Base-by-base conservation (phyloP, 306 rosid species). In the Canavalia ensiformis region DNA sequence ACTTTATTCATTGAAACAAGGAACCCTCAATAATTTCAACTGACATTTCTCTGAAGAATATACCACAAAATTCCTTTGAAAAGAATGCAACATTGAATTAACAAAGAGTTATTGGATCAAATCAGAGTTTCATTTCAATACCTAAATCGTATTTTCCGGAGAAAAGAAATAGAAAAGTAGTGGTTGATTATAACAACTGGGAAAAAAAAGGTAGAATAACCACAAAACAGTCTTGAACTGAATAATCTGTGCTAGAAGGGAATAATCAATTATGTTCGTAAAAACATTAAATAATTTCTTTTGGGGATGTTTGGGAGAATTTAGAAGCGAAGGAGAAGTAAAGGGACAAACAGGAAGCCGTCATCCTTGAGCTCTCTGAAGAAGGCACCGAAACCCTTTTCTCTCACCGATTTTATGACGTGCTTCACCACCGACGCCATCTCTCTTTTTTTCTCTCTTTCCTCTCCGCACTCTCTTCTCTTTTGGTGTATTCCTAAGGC, bases 401-500 rank as follows among this genome's bases (percentile, higher is more conserved):
- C 99, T 76, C 64, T 91, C 84, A 95, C 89, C 25, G 93, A 83
- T 57, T 84, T 86, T 49, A 92, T 1, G 0, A 81, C 83, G 87
- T 87, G 78, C 90, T 86, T 91, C 92, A 88, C 96, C 87, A 93
- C 94, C 84, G 97, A 86, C 35, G 98, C 91, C 99, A 95, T 95
- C 37, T 83, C 88, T 58, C 86, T 29, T 37, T 67, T 42, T 50
- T 42, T 25, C 35, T 4, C 34, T 9, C 75, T 68, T 79, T 55
- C 75, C 55, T 45, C 52, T 37, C n/a, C 31, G 12, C 9, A 6
- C 41, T n/a, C 33, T 33, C 37, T 49, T 63, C 13, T 54, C 55
- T 31, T 30, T 31, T 44, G 25, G 18, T 8, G 1, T 47, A 33
- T 31, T 74, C 10, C 42, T 58, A 57, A 74, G 57, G 44, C 79